Conservation (phyloP, 73 alveolate genomes). For the Diophrys sp. region DNA sequence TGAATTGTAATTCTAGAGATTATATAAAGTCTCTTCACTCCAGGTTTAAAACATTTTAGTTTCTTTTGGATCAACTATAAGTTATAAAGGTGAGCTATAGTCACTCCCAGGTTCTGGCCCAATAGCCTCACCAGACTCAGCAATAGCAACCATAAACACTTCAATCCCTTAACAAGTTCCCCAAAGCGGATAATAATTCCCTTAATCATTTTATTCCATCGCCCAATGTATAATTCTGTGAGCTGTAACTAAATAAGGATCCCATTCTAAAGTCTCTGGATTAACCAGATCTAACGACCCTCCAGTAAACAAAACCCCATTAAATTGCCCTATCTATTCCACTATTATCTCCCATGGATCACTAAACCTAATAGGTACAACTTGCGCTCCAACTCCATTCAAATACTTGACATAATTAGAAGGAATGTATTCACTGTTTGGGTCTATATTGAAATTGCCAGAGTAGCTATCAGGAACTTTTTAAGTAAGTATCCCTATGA, state of each 20-base stretch:
- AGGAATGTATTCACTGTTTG: conserved; percentile 24
- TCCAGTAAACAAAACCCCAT: conserved; percentile 38
- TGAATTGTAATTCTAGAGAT: neutral
- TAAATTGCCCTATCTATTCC: neutral
- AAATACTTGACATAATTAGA: conserved; percentile 60
- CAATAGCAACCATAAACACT: conserved; percentile 28
- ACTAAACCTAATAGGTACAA: conserved; percentile 59
- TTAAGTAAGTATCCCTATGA: neutral
- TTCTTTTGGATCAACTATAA: neutral
- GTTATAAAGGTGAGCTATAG: neutral
- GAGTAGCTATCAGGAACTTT: conserved; percentile 9
- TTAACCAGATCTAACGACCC: conserved; percentile 17
- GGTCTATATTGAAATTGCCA: neutral
- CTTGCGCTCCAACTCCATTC: conserved; percentile 69
- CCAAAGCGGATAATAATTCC: conserved; percentile 63
- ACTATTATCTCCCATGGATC: neutral
- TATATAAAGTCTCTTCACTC: neutral
- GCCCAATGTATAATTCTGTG: conserved; percentile 30
- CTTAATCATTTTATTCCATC: conserved; percentile 35
- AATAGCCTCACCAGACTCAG: conserved; percentile 1
- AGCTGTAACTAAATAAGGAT: conserved; percentile 51
- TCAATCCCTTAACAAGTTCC: conserved; percentile 72
- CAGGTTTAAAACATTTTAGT: conserved; percentile 1
- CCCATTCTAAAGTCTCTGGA: conserved; percentile 35
- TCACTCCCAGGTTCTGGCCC: neutral